A percentile compares a stretch with the other conserved stretches of the same genome.
These are phyloP conservation scores for Podaxis pistillaris DNA, from an alignment of 768 basidiomycete species.

Conservation along the genomic window DNA sequence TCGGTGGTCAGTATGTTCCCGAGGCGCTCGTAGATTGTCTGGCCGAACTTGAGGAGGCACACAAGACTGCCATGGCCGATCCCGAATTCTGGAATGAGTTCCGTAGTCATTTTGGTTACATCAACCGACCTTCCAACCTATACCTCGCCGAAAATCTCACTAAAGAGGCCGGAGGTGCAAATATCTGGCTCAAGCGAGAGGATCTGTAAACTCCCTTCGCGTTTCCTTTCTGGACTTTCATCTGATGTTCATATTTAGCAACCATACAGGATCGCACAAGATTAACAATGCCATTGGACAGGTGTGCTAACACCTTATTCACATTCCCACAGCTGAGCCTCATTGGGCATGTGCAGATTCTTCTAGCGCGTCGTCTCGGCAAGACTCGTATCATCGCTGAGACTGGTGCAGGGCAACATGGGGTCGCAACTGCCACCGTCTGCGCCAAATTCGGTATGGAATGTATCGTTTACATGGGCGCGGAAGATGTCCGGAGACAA, in stretches of 20 bases:
- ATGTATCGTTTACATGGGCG: conserved; percentile 97
- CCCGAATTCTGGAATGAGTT: conserved; percentile 94
- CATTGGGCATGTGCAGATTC: conserved; percentile 52
- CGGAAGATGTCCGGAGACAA: conserved; percentile 94
- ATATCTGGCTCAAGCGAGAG: conserved; percentile 97
- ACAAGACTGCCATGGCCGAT: conserved; percentile 82
- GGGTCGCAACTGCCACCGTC: conserved; percentile 97
- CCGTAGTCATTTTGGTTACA: conserved; percentile 84
- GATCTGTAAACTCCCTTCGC: conserved; percentile 58
- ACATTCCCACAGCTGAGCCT: neutral
- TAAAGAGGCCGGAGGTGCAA: conserved; percentile 87
- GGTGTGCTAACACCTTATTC: conserved; percentile 35
- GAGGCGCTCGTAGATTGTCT: conserved; percentile 95
- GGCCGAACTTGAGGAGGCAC: conserved; percentile 86
- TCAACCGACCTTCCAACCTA: conserved; percentile 89
- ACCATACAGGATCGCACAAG: conserved; percentile 99
- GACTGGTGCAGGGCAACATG: conserved; percentile 98
- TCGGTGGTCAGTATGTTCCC: conserved; percentile 97
- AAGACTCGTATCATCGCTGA: conserved; percentile 98
- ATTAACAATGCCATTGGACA: conserved; percentile 99
- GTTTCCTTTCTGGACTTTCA: neutral
- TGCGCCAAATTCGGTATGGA: conserved; percentile 96
- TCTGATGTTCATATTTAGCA: conserved; percentile 43
- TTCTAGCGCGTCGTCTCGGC: conserved; percentile 90
- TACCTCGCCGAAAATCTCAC: conserved; percentile 93